Evolutionary conservation across 768 basidiomycete species (phyloP), one percentile per base, ranked within the genome.

Genomic region (Pholiota conissans): DNA sequence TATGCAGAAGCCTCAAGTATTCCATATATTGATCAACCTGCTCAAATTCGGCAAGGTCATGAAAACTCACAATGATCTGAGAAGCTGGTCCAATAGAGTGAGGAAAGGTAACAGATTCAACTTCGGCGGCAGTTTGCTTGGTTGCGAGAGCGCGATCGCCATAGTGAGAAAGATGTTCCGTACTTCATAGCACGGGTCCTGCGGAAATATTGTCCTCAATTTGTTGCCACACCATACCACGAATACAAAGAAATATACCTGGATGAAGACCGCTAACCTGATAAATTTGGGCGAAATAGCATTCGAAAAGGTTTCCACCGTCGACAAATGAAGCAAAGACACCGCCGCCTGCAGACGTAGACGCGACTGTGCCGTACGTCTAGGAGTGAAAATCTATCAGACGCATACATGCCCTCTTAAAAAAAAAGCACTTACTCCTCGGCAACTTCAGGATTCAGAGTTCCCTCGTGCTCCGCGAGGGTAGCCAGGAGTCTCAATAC

Each of bases 141-240:
- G 68, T 45, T 83, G 79, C n/a, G 95, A 71, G 24, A 91, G 74
- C 9, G 77, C 67, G 10, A 89, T 72, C 2, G 95, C 75, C 71
- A 97, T 97, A 24, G 75, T 81, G 52, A 98, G 69, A 75, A 96
- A 95, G 3, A 65, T 73, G 55, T 85, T 75, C 42, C 97, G 90
- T 45, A 98, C 92, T 61, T 93, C 85, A 69, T 86, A 97, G 65
- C 88, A 92, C 0, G 92, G 78, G 65, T 99, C 96, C 92, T 97
- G 32, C 29, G 37, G n/a, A 9, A 11, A 2, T 22, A 45, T 9
- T 61, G 18, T 50, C 13, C 13, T 32, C 13, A 37, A n/a, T 55
- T 22, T 37, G 4, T 22, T 30, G 7, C 14, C n/a, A 2, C 60
- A 28, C 8, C 14, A 57, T 34, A 35, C 24, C 1, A 26, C 10